These are phyloP conservation scores for Dothistroma pini DNA, from an alignment of 2,329 filamentous ascomycete species.

Conservation along the genomic window DNA sequence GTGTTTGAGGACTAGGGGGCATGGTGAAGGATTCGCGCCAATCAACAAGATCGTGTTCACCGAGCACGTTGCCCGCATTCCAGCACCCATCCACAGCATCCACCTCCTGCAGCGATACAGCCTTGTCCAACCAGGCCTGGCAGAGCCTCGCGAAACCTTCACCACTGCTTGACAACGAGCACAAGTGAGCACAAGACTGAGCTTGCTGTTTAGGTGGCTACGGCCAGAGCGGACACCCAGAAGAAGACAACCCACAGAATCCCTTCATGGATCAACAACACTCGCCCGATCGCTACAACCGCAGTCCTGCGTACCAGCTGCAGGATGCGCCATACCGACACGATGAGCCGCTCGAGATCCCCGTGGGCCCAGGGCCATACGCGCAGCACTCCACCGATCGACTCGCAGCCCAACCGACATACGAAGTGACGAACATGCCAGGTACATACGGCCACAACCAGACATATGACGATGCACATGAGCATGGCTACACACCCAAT, in stretches of 20 bases:
- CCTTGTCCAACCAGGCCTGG: neutral
- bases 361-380: constrained; percentile 54
- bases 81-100: constrained; percentile 14
- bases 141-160: constrained; percentile 1
- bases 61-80: constrained; percentile 18
- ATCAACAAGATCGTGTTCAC: neutral
- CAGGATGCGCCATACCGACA: constrained; percentile 69
- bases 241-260: constrained; percentile 19
- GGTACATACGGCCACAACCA: constrained; percentile 62
- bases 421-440: constrained; percentile 66
- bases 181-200: constrained; percentile 11
- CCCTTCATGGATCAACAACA: constrained; percentile 26
- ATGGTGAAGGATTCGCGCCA: constrained; percentile 1
- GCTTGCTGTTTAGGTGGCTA: constrained; percentile 16
- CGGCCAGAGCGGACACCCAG: constrained; percentile 20
- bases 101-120: neutral
- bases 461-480: constrained; percentile 52
- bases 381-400: constrained; percentile 61
- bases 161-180: constrained; percentile 1
- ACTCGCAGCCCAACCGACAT: constrained; percentile 78
- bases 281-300: constrained; percentile 65
- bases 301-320: constrained; percentile 71
- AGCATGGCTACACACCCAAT: constrained; percentile 43
- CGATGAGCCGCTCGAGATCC: constrained; percentile 63
- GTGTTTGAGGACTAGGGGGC: constrained; percentile 9